Conservation (phyloP, 169 alveolate genomes). For the Eimeria praecox region DNA sequence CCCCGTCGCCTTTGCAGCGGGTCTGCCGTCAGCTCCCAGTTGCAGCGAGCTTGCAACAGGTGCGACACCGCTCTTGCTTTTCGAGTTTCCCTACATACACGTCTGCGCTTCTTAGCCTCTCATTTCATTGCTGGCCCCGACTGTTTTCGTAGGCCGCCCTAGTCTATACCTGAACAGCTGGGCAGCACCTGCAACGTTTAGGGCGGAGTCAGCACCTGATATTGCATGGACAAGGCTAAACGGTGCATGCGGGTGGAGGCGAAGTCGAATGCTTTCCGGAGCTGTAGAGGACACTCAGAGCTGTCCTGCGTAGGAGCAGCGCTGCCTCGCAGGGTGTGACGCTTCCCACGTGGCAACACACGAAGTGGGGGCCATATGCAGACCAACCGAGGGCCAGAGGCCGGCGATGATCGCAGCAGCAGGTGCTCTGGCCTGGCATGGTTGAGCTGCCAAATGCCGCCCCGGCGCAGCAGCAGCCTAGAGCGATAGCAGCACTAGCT, state of each 20-base stretch:
- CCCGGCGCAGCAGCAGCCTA: conserved; percentile 37
- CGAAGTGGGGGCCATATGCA: conserved; percentile 16
- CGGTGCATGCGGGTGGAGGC: not conserved
- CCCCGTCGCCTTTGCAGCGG: conserved; percentile 13
- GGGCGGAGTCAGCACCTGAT: not conserved
- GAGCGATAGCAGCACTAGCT: conserved; percentile 44
- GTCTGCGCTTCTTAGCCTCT: not conserved
- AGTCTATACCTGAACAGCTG: not conserved
- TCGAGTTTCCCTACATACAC: not conserved
- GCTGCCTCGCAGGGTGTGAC: conserved; percentile 55
- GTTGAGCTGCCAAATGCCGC: conserved; percentile 47
- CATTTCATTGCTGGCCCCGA: not conserved
- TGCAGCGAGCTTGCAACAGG: not conserved
- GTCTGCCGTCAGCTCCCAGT: not conserved
- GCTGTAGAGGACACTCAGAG: conserved; percentile 16
- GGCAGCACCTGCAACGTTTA: not conserved
- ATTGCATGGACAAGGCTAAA: not conserved
- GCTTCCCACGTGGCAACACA: conserved; percentile 30
- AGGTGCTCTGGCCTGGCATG: conserved; percentile 31
- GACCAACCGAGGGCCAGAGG: conserved; percentile 19
- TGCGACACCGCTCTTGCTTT: not conserved
- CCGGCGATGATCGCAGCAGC: conserved; percentile 29
- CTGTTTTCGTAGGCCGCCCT: not conserved
- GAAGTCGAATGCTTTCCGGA: conserved; percentile 32
- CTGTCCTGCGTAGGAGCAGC: conserved; percentile 62